Evolutionary conservation across 1,284 basidiomycete genomes (phyloP).

Genomic region (Somion occarium): DNA sequence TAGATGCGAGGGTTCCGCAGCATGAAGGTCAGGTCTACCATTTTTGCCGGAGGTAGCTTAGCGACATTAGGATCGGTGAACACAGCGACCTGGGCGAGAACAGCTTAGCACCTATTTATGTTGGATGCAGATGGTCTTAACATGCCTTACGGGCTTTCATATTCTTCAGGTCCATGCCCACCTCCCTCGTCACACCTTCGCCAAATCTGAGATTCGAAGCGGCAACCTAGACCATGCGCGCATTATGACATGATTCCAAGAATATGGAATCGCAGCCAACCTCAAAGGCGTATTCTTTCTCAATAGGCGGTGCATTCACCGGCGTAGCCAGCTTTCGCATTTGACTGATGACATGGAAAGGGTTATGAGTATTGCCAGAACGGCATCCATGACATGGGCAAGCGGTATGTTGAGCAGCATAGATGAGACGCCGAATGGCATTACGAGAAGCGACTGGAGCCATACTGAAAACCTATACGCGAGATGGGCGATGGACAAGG

Average conservation of each 20-base stretch:
- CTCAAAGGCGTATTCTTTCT: constrained; percentile 97
- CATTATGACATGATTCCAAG: constrained; percentile 3
- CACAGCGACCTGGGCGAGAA: constrained; percentile 69
- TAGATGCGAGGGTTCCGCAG: constrained; percentile 1
- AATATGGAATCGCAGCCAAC: constrained; percentile 35
- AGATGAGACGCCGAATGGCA: constrained; percentile 65
- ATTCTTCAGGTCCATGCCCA: constrained; percentile 92
- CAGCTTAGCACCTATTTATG: constrained; percentile 12
- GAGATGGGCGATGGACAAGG: constrained; percentile 4
- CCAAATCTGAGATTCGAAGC: constrained; percentile 90
- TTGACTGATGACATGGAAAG: constrained; percentile 48
- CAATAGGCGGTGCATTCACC: constrained; percentile 50
- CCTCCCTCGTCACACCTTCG: constrained; percentile 84
- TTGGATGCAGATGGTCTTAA: constrained; percentile 10
- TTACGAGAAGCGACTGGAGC: constrained; percentile 45
- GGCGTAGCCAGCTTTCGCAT: constrained; percentile 82
- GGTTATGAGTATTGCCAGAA: constrained; percentile 36
- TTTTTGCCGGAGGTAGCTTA: constrained; percentile 79
- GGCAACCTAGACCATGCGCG: constrained; percentile 67
- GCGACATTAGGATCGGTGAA: constrained; percentile 90
- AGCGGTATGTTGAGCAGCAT: constrained; percentile 62
- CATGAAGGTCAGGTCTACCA: constrained; percentile 35
- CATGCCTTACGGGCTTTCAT: constrained; percentile 78
- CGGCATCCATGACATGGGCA: constrained; percentile 76
- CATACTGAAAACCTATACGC: constrained; percentile 33